A percentile compares a stretch with the other conserved stretches of the same genome.
phyloP scores from a whole-genome alignment of 805 yeast species.

The Kodamaea jinghongensis region DNA sequence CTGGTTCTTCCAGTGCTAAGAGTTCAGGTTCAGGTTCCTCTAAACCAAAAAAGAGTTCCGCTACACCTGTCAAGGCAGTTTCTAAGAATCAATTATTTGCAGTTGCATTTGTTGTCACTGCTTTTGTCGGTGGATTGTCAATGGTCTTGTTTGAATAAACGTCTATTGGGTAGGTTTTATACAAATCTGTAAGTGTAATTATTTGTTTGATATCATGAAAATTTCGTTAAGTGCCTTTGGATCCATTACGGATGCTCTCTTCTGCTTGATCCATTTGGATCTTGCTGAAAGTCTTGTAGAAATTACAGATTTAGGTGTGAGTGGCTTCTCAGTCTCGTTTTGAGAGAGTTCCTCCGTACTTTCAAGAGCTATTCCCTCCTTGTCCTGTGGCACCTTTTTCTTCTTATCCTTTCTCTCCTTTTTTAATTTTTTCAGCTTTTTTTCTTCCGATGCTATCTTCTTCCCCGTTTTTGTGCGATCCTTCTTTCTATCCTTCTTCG shows the following conservation, averaged over 20 bases:
- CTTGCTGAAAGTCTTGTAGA: slow-evolving; percentile 54
- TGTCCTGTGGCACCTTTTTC: too few relatives aligned
- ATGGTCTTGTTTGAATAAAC: slow-evolving; percentile 23
- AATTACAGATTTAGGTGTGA: slow-evolving; percentile 22
- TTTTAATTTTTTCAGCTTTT: slow-evolving; percentile 13
- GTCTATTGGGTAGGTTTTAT: slow-evolving; percentile 1
- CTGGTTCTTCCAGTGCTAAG: slow-evolving; percentile 19
- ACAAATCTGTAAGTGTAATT: not conserved
- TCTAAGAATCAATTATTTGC: slow-evolving; percentile 33
- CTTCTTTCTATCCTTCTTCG: slow-evolving; percentile 26
- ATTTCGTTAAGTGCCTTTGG: slow-evolving; percentile 86
- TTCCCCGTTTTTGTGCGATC: slow-evolving; percentile 12
- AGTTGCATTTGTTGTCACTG: slow-evolving; percentile 32
- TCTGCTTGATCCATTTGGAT: slow-evolving; percentile 84
- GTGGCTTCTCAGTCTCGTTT: slow-evolving; percentile 20
- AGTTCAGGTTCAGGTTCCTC: slow-evolving; percentile 24
- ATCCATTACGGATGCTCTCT: slow-evolving; percentile 89
- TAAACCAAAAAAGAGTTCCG: slow-evolving; percentile 11
- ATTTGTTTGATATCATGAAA: slow-evolving; percentile 68
- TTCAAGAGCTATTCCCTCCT: too few relatives aligned
- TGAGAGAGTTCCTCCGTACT: too few relatives aligned
- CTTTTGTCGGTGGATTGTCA: slow-evolving; percentile 46
- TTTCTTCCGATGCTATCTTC: slow-evolving; percentile 26
- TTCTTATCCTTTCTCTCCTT: slow-evolving; percentile 11
- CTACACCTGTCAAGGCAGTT: slow-evolving; percentile 20